Evolutionary conservation across 169 alveolate species (phyloP).

Genomic region (Eimeria necatrix): DNA sequence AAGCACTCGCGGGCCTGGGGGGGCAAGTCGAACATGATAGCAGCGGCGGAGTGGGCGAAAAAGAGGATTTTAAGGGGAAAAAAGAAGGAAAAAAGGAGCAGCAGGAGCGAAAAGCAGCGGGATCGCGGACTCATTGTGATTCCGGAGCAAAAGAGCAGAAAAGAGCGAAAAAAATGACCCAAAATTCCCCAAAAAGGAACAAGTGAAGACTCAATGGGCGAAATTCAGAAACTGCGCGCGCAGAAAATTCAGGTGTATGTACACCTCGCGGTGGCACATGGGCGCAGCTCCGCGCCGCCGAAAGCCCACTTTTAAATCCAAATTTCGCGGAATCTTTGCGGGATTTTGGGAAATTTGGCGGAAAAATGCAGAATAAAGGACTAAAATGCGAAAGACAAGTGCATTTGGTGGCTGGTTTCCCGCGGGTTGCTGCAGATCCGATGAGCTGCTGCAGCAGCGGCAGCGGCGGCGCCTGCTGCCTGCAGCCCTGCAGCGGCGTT

Average conservation of each 20-base stretch:
- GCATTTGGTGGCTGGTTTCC: background rate
- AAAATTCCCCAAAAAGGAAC: background rate
- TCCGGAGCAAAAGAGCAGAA: background rate
- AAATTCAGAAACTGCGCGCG: background rate
- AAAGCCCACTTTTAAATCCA: too few species aligned
- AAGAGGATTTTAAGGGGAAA: background rate
- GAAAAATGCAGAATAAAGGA: background rate
- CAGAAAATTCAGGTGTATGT: background rate
- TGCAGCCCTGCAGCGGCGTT: background rate
- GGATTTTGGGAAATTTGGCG: too few species aligned
- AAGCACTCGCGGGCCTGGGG: conserved; percentile 47
- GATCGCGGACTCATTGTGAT: background rate
- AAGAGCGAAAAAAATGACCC: background rate
- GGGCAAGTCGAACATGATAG: conserved; percentile 8
- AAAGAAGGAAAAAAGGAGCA: background rate
- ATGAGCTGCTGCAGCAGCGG: background rate
- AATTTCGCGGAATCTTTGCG: too few species aligned
- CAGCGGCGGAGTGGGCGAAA: background rate
- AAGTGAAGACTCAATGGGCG: background rate
- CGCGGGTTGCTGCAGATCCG: background rate
- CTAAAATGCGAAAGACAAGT: background rate
- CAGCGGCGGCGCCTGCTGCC: background rate
- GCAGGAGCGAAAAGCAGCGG: background rate
- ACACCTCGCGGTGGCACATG: background rate
- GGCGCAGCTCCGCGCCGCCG: too few species aligned